These are phyloP conservation scores for Favolaschia claudopus DNA, from an alignment of 768 basidiomycete species.

Conservation along the genomic window DNA sequence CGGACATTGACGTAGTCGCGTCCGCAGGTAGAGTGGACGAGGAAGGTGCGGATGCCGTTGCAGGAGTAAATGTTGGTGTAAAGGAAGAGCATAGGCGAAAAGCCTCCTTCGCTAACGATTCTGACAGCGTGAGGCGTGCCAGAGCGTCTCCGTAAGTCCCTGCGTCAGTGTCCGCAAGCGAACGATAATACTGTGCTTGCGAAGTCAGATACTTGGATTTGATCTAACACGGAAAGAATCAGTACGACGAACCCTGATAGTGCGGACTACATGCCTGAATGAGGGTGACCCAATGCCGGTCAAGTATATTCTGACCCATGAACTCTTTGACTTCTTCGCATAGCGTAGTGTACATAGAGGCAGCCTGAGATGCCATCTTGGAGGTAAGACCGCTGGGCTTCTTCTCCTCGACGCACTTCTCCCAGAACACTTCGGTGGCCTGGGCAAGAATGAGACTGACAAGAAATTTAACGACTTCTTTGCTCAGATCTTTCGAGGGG, in stretches of 20 bases:
- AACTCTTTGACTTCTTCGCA: conserved; percentile 96
- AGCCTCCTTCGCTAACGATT: conserved; percentile 85
- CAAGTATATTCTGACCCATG: conserved; percentile 94
- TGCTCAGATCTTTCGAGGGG: conserved; percentile 91
- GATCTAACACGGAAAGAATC: conserved; percentile 55
- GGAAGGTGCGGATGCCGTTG: conserved; percentile 54
- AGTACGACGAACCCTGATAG: not conserved
- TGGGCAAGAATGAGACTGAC: conserved; percentile 90
- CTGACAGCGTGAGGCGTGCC: conserved; percentile 78
- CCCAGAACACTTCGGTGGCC: conserved; percentile 95
- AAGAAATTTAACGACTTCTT: conserved; percentile 94
- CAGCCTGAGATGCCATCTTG: conserved; percentile 86
- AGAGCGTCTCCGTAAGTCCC: conserved; percentile 89
- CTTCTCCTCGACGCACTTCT: conserved; percentile 94
- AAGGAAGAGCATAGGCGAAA: conserved; percentile 44
- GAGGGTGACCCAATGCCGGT: conserved; percentile 91
- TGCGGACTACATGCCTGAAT: conserved; percentile 63
- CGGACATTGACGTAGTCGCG: conserved; percentile 77
- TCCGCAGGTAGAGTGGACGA: conserved; percentile 90
- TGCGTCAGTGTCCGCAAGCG: conserved; percentile 75
- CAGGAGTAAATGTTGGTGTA: conserved; percentile 22
- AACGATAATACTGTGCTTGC: conserved; percentile 86
- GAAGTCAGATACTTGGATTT: conserved; percentile 93
- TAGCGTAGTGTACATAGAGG: conserved; percentile 81
- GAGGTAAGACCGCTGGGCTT: conserved; percentile 79